Evolutionary conservation across 2,329 filamentous ascomycete genomes (phyloP).

Genomic region (Clonostachys rhizophaga): DNA sequence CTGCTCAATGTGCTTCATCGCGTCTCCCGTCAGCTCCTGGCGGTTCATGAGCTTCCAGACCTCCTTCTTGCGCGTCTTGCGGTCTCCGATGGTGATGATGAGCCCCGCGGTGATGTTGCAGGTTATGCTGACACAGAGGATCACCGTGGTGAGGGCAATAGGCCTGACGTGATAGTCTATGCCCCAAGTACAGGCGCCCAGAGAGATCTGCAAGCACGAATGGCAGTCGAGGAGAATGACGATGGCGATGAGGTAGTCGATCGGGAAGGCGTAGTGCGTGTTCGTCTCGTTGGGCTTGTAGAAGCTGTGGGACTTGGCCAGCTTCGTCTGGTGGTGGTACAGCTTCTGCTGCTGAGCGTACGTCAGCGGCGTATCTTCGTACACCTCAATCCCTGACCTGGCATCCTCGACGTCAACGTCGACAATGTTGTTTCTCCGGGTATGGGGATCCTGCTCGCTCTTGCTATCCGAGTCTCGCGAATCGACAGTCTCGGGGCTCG

Average conservation of each 20-base stretch:
- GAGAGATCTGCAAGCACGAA: constrained; percentile 73
- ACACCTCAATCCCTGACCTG: constrained; percentile 26
- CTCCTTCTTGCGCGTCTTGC: constrained; percentile 78
- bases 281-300: constrained; percentile 85
- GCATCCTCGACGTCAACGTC: constrained; percentile 31
- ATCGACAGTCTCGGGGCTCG: neutral
- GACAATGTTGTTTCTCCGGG: constrained; percentile 14
- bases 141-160: constrained; percentile 71
- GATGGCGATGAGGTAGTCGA: constrained; percentile 69
- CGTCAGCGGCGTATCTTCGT: constrained; percentile 58
- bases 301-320: constrained; percentile 79
- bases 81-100: constrained; percentile 72
- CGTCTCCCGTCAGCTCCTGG: constrained; percentile 66
- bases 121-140: constrained; percentile 73
- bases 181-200: constrained; percentile 74
- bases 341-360: constrained; percentile 63
- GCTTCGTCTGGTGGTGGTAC: constrained; percentile 73
- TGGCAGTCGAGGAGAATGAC: constrained; percentile 78
- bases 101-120: constrained; percentile 75
- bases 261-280: constrained; percentile 76
- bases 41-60: constrained; percentile 72
- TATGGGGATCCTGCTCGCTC: neutral
- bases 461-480: neutral
- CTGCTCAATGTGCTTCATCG: constrained; percentile 43
- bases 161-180: constrained; percentile 68